A percentile compares a stretch with the other conserved stretches of the same genome.
phyloP scores from a whole-genome alignment of 2,329 filamentous ascomycete genomes.

The Didymellaceae sp. region DNA sequence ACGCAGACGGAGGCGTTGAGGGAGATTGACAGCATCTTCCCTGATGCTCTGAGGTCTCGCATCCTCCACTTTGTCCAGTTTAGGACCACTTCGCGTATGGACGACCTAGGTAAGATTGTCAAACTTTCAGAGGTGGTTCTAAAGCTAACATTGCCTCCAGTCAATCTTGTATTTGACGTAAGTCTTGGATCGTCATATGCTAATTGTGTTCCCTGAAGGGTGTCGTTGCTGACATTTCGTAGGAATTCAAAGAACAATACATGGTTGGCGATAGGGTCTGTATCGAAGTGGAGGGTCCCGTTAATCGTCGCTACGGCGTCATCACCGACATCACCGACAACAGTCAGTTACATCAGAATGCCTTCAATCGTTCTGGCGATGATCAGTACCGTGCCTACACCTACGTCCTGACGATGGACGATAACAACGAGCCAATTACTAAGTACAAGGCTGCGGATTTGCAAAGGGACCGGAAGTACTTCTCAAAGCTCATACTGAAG shows the following conservation, averaged over 20 bases:
- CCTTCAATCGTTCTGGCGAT: conserved; percentile 34
- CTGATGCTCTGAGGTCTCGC: conserved; percentile 87
- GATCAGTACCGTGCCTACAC: conserved; percentile 41
- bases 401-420: conserved; percentile 44
- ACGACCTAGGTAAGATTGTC: conserved; percentile 69
- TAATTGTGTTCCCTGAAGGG: too few relatives aligned
- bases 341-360: conserved; percentile 38
- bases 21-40: conserved; percentile 91
- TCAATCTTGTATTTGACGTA: conserved; percentile 44
- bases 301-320: conserved; percentile 34
- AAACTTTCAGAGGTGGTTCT: conserved; percentile 27
- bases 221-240: conserved; percentile 11
- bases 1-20: conserved; percentile 69
- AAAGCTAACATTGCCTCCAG: conserved; percentile 32
- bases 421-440: conserved; percentile 56
- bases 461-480: conserved; percentile 84
- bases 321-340: conserved; percentile 43
- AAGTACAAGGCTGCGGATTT: conserved; percentile 64
- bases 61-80: conserved; percentile 91
- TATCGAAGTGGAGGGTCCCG: conserved; percentile 37
- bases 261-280: conserved; percentile 42
- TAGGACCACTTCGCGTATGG: conserved; percentile 82
- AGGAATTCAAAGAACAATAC: conserved; percentile 47
- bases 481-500: conserved; percentile 91
- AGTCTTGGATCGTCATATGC: conserved; percentile 9